Evolutionary conservation across 345 rosid genomes (phyloP), one percentile per base, ranked within the genome.

Genomic region (Citrus unshiu): DNA sequence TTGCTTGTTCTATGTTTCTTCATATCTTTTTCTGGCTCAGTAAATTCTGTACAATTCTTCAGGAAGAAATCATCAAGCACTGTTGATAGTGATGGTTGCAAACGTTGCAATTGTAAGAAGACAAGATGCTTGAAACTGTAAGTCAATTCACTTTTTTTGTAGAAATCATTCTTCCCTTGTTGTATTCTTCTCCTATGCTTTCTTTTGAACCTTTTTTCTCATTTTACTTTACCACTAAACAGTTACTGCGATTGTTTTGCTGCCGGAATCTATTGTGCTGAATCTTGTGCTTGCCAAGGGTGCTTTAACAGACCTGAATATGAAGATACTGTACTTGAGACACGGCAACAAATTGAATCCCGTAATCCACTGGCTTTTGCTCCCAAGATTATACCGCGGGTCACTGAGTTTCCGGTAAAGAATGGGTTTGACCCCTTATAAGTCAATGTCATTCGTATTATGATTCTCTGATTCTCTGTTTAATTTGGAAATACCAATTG

Each of bases 191-290:
- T 34, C 39, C 34, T 37, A 39, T 61, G 25, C 67, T 57, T 69
- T 66, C 16, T 60, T 70, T 51, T 51, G 16, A 66, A 29, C 24
- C 35, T 19, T 32, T 54, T 54, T 16, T 22, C 19, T 40, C 58
- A 7, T 61, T 66, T 49, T 75, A 16, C 60, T 61, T 49, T 77
- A 21, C 65, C 79, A 70, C 61, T 78, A 68, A 18, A 63, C 91
- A 91, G 95, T 72, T 91, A 88, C 58, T 91, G 92, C 78, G 95
- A 90, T 80, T 91, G 93, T 82, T 90, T 91, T 84, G 91, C 90
- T 64, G 90, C 91, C 3, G 91, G 92, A 75, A 76, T 87, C 66
- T 91, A 86, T 70, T 90, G 91, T 76, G 81, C 82, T 18, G 93
- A 81, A 27, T 79, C 87, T 67, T 90, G 93, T 87, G 74, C 92